Conservation (phyloP, 2,329 filamentous ascomycete genomes). For the Hypoxylon sp. region DNA sequence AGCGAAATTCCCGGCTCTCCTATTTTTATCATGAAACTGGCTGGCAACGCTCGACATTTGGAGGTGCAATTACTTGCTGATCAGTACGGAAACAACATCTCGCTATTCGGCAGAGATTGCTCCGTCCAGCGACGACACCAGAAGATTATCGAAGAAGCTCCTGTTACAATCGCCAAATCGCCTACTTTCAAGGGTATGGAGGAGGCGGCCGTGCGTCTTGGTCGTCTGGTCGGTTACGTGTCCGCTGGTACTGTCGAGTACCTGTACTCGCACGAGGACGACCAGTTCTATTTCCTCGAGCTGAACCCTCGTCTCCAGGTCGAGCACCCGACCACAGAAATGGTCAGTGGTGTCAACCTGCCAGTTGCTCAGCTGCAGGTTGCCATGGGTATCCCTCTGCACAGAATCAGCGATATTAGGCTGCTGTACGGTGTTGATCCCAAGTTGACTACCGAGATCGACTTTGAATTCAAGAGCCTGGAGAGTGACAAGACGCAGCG, state of each 20-base stretch:
- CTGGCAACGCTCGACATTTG: conserved; percentile 93
- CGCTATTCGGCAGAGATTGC: conserved; percentile 96
- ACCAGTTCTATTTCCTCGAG: conserved; percentile 99
- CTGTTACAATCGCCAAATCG: conserved; percentile 92
- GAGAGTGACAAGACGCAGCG: conserved; percentile 85
- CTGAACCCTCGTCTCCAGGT: conserved; percentile 99
- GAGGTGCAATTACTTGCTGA: conserved; percentile 97
- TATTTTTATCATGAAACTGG: conserved; percentile 99
- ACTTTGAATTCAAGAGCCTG: conserved; percentile 93
- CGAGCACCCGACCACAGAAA: conserved; percentile 98
- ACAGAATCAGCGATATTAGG: conserved; percentile 95
- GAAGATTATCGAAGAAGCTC: conserved; percentile 99
- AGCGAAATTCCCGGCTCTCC: conserved; percentile 98
- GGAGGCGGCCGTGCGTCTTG: conserved; percentile 91
- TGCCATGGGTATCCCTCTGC: conserved; percentile 96
- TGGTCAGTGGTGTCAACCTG: conserved; percentile 97
- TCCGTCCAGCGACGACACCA: conserved; percentile 98
- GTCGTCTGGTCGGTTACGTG: conserved; percentile 94
- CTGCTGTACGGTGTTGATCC: conserved; percentile 95
- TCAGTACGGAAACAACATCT: conserved; percentile 99
- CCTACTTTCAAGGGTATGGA: conserved; percentile 96
- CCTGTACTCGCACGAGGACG: conserved; percentile 95
- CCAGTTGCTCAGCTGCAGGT: conserved; percentile 97
- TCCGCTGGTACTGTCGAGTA: conserved; percentile 99
- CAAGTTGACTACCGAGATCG: conserved; percentile 83